Conservation (phyloP, 805 yeast genomes). For the Cyberlindnera maclurae region DNA sequence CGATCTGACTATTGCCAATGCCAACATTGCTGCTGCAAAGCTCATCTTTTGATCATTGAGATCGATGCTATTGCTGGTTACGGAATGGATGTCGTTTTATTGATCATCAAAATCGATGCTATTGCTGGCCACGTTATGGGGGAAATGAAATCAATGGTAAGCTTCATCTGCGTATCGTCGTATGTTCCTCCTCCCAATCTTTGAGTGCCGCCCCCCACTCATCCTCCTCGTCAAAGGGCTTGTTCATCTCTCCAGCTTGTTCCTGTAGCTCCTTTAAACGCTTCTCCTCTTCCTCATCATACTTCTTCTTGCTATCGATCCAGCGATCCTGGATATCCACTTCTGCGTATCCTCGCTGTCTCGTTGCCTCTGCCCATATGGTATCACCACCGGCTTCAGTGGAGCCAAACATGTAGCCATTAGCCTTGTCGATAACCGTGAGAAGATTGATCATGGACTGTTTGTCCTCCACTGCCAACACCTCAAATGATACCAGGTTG, state of each 20-base stretch:
- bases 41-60: not conserved
- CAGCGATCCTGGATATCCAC: conserved; percentile 88
- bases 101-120: no score
- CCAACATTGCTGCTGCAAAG: conserved; percentile 22
- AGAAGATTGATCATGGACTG: conserved; percentile 82
- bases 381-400: conserved; percentile 96
- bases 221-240: conserved; percentile 49
- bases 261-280: conserved; percentile 34
- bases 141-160: not conserved
- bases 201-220: conserved; percentile 64
- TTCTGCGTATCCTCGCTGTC: conserved; percentile 59
- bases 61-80: no score
- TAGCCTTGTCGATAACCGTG: conserved; percentile 77
- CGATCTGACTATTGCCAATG: conserved; percentile 23
- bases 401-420: conserved; percentile 88
- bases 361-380: conserved; percentile 92
- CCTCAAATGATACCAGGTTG: conserved; percentile 82
- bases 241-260: conserved; percentile 33
- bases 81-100: no score
- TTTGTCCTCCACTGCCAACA: conserved; percentile 85
- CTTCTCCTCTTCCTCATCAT: conserved; percentile 58
- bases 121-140: no score
- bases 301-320: conserved; percentile 76
- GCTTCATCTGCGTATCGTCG: conserved; percentile 17
- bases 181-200: conserved; percentile 47